Evolutionary conservation across 768 basidiomycete species (phyloP).

Genomic region (Serendipita sp.): DNA sequence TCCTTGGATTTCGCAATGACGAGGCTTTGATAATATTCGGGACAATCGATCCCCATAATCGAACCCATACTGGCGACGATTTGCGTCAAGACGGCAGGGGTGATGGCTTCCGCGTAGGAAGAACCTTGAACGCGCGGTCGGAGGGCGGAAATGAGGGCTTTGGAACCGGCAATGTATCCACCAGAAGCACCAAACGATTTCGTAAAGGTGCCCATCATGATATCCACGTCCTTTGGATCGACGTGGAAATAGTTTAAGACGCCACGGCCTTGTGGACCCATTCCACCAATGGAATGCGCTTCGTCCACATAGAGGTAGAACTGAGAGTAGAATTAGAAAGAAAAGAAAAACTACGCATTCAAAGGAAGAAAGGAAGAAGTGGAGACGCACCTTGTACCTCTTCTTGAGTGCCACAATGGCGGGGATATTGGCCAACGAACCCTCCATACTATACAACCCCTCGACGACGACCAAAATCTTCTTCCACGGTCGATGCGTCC

Average conservation of each 20-base stretch:
- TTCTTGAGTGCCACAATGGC: slow-evolving; percentile 70
- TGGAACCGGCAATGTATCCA: slow-evolving; percentile 83
- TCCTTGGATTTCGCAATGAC: neutral
- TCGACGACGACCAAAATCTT: slow-evolving; percentile 92
- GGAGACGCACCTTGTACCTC: slow-evolving; percentile 69
- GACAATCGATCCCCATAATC: slow-evolving; percentile 71
- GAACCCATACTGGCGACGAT: slow-evolving; percentile 84
- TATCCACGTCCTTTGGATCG: slow-evolving; percentile 63
- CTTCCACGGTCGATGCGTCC: slow-evolving; percentile 98
- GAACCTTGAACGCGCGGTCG: slow-evolving; percentile 69
- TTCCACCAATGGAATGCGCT: slow-evolving; percentile 91
- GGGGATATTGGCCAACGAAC: slow-evolving; percentile 79
- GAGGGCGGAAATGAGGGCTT: slow-evolving; percentile 62
- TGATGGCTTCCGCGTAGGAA: slow-evolving; percentile 77
- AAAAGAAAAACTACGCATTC: neutral
- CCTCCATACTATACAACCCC: slow-evolving; percentile 97
- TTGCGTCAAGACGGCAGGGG: slow-evolving; percentile 83
- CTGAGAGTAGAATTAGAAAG: slow-evolving; percentile 24
- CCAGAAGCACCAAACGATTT: slow-evolving; percentile 89
- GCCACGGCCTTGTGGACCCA: slow-evolving; percentile 89
- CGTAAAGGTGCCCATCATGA: slow-evolving; percentile 98
- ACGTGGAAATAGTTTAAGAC: slow-evolving; percentile 88
- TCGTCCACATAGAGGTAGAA: slow-evolving; percentile 95
- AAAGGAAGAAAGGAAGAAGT: neutral
- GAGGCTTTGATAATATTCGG: slow-evolving; percentile 11